Evolutionary conservation across 495 filamentous ascomycete species (phyloP), one percentile per base, ranked within the genome.

Genomic region (Pyrenula aspistea): DNA sequence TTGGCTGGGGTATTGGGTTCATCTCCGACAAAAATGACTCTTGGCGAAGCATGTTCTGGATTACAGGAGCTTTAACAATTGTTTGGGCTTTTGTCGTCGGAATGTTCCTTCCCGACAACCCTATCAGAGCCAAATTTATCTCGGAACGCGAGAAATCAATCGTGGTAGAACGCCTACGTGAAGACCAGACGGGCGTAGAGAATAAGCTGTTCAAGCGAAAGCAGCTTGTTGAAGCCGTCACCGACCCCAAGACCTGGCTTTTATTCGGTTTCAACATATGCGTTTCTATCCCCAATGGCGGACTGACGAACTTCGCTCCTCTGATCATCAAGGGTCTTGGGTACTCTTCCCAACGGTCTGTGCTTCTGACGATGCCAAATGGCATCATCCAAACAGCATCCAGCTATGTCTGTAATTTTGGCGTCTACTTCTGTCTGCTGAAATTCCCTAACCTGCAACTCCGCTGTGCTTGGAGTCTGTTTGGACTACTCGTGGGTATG

Each of bases 171-270:
- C 70, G 78, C 19, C 72, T 81, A 22, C 70, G 75, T 3, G 62
- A 68, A 4, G 81, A 84, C 53, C 69, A 81, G 56, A 77, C 77
- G 21, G 80, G 80, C 50, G 69, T 82, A 8, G 68, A 76, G 49
- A 82, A 81, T 55, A 77, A 74, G 55, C 61, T 65, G n/a, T 82
- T 75, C 56, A 78, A 79, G 54, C 70, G 61, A 59, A 68, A 76
- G 12, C 80, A 84, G 52, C 65, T 74, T 23, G 58, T 64, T 21
- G 77, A 80, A 57, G 68, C 71, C 4, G 58, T 81, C 15, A 55
- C 42, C 2, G 64, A 79, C 57, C 76, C 75, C 0, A 67, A 72
- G 51, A 70, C 60, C 20, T 68, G 64, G 64, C 56, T 57, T 24
- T 62, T 55, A 12, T 57, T 63, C 15, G 58, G 67, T 1, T 65